A percentile compares a stretch with the other conserved stretches of the same genome.
Evolutionary conservation across 192 early-diverging fungal species (phyloP).

Genomic region (Gamsiella multidivaricata): DNA sequence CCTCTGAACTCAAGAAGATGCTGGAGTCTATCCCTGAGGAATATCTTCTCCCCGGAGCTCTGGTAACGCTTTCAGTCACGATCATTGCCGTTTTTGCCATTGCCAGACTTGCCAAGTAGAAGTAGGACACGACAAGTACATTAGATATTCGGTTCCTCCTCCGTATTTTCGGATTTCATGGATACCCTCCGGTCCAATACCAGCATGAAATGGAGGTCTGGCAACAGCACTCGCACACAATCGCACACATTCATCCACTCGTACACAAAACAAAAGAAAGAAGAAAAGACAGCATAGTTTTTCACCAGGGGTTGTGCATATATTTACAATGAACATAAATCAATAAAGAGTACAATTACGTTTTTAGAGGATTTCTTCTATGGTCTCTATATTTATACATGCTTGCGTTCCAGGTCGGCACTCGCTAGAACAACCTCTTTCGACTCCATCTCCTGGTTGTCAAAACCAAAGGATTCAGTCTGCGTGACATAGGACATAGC

Average conservation of each 20-base stretch:
- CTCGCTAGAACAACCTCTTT: background rate
- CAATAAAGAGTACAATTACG: too few relatives aligned
- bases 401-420: background rate
- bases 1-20: conserved; percentile 47
- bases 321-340: too few relatives aligned
- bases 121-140: background rate
- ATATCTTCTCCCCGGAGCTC: conserved; percentile 63
- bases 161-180: conserved; percentile 9
- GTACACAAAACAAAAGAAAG: conserved; percentile 14
- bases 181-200: conserved; percentile 23
- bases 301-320: too few relatives aligned
- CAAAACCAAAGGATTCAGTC: too few relatives aligned
- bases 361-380: too few relatives aligned
- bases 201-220: background rate
- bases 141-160: background rate
- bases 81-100: conserved; percentile 67
- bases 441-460: background rate
- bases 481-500: conserved; percentile 18
- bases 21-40: conserved; percentile 55
- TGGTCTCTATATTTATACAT: too few relatives aligned
- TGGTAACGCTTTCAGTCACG: conserved; percentile 62
- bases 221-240: background rate
- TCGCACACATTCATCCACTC: too few relatives aligned
- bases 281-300: background rate
- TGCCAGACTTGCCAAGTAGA: conserved; percentile 47